Base-by-base conservation (phyloP, 257 asterid species). In the Schizonepeta tenuifolia region DNA sequence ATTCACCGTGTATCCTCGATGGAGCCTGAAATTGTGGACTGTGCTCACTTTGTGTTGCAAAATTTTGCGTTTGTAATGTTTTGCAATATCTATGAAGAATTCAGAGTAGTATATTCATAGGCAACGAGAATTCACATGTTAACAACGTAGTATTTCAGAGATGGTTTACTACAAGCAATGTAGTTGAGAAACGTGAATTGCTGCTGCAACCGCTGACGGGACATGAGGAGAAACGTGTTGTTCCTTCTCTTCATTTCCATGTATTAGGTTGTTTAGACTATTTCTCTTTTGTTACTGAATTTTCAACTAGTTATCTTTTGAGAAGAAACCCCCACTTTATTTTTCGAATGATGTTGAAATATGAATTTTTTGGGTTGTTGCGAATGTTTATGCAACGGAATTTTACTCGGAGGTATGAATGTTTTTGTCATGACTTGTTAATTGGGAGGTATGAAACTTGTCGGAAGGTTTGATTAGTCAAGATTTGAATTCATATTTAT, bases 61-160 rank as follows among this genome's bases (percentile, higher is more conserved):
- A 73, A 43, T 26, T 43, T 69, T 51, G 65, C 56, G 73, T 57
- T 40, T 76, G 66, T 59, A 50, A 49, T 63, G 31, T 64, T 73
- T 54, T 80, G 57, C 18, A 26, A 24, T 50, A 28, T 28, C 17
- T 24, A 35, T 12, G 53, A 17, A 53, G 63, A 65, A 57, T 51
- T 50, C n/a, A 13, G 20, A 13, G 64, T 26, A 57, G 18, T 35
- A 57, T 40, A 50, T 47, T 56, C 24, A 17, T 36, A 41, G 74
- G 13, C 20, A 35, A 70, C 65, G 63, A n/a, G 76, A 40, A 43
- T 66, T 18, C 31, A 41, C 21, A 57, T 10, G 40, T 65, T 35
- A 58, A 46, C 50, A 24, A 14, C 36, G 35, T 57, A 38, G 76
- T 65, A 41, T 28, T 68, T 10, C 50, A 35, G 65, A 69, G 70